A percentile compares a stretch with the other conserved stretches of the same genome.
Evolutionary conservation across 2,329 filamentous ascomycete species (phyloP).

Genomic region (Clonostachys rosea): DNA sequence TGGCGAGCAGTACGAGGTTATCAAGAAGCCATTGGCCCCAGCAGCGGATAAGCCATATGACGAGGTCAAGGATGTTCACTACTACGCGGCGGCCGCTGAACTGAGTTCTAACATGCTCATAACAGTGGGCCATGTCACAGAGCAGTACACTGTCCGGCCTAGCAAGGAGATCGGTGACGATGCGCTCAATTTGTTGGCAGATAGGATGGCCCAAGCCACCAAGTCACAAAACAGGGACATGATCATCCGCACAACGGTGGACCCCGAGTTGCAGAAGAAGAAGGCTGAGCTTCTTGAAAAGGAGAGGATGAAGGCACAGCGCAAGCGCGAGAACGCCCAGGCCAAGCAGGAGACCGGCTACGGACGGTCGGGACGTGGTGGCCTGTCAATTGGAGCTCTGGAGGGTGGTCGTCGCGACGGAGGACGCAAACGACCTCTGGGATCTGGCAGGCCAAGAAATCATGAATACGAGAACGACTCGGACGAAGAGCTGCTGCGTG

Average conservation of each 20-base stretch:
- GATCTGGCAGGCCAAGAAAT: constrained; percentile 45
- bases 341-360: constrained; percentile 58
- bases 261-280: constrained; percentile 71
- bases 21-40: constrained; percentile 65
- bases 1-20: constrained; percentile 70
- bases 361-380: constrained; percentile 43
- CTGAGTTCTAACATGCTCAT: constrained; percentile 64
- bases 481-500: constrained; percentile 65
- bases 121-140: constrained; percentile 71
- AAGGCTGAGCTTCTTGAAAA: constrained; percentile 71
- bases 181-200: constrained; percentile 64
- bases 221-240: constrained; percentile 55
- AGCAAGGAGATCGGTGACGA: constrained; percentile 66
- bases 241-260: constrained; percentile 66
- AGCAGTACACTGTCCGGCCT: constrained; percentile 65
- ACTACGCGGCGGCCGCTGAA: constrained; percentile 71
- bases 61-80: constrained; percentile 66
- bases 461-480: constrained; percentile 67
- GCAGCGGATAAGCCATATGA: constrained; percentile 55
- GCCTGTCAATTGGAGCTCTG: constrained; percentile 64
- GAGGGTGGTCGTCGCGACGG: constrained; percentile 53
- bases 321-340: constrained; percentile 63
- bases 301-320: constrained; percentile 63
- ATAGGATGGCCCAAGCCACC: constrained; percentile 60
- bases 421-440: constrained; percentile 47